phyloP scores from a whole-genome alignment of 345 rosid genomes.

The Eucalyptus caleyi region DNA sequence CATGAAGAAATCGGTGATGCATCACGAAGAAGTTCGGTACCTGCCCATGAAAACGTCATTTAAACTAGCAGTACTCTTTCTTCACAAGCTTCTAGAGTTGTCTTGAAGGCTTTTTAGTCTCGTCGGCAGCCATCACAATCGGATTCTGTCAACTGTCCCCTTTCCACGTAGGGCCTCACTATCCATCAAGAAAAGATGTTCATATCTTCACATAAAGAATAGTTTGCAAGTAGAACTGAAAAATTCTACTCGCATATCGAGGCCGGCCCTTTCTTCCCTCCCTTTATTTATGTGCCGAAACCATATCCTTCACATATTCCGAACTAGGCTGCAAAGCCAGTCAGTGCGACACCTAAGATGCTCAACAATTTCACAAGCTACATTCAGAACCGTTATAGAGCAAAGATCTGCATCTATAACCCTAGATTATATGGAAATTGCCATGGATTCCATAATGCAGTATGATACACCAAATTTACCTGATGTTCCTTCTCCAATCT shows the following conservation, averaged over 20 bases:
- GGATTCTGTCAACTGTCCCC: not conserved
- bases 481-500: not conserved
- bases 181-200: not conserved
- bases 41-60: no score
- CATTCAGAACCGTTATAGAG: not conserved
- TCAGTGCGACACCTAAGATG: not conserved
- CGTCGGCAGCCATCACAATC: not conserved
- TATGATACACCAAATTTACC: not conserved
- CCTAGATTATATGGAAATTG: not conserved
- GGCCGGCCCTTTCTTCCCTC: not conserved
- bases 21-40: not conserved
- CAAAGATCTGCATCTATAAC: not conserved
- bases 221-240: not conserved
- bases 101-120: not conserved
- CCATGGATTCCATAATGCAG: not conserved
- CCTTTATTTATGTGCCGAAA: not conserved
- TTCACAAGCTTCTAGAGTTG: not conserved
- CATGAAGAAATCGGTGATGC: not conserved
- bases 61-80: not conserved
- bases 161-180: not conserved
- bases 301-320: not conserved
- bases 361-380: not conserved
- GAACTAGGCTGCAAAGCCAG: not conserved
- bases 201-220: not conserved
- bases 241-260: not conserved